Conservation (phyloP, 1,139 yeast genomes). For the Sugiyamaella neomexicana region DNA sequence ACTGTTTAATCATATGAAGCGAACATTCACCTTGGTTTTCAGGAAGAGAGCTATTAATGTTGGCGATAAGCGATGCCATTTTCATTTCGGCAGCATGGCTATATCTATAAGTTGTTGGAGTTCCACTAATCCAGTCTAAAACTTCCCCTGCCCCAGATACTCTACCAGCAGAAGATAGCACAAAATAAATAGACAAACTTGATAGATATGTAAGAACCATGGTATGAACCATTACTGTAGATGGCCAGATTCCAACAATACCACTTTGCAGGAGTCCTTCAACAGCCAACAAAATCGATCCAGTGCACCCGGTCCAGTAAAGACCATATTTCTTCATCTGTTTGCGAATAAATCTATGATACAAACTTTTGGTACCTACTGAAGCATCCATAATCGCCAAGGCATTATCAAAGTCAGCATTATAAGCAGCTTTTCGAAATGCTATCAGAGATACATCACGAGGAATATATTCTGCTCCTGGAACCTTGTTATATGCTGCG, state of each 20-base stretch:
- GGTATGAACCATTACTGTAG: conserved; percentile 48
- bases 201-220: conserved; percentile 64
- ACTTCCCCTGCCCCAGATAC: conserved; percentile 61
- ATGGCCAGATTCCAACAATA: conserved; percentile 45
- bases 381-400: conserved; percentile 60
- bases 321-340: conserved; percentile 32
- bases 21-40: conserved; percentile 44
- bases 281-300: conserved; percentile 38
- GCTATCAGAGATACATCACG: conserved; percentile 58
- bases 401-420: conserved; percentile 60
- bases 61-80: conserved; percentile 64
- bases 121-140: conserved; percentile 64
- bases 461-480: conserved; percentile 38
- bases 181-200: conserved; percentile 55
- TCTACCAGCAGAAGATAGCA: conserved; percentile 57
- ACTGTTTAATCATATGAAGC: conserved; percentile 36
- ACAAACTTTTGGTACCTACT: conserved; percentile 53
- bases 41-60: conserved; percentile 52
- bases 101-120: conserved; percentile 65
- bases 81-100: conserved; percentile 67
- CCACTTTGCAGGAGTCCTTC: conserved; percentile 39
- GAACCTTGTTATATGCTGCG: conserved; percentile 27
- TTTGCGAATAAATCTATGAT: conserved; percentile 32
- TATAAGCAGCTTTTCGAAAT: conserved; percentile 57
- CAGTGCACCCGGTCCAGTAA: conserved; percentile 41